Conservation (phyloP, 805 yeast species). For the Candida krabiensis region DNA sequence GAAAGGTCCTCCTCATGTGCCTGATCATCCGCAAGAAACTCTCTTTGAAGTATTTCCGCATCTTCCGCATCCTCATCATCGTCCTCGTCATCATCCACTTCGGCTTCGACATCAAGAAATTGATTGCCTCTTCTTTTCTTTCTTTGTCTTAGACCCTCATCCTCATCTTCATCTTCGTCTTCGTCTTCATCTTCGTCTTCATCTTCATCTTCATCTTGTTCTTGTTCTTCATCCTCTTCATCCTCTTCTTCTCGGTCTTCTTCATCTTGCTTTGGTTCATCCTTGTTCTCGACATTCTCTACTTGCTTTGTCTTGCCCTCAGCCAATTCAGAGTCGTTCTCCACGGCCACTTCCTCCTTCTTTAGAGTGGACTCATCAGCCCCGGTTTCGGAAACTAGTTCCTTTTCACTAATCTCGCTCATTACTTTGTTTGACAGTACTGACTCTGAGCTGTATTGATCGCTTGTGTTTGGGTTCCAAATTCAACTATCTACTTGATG, state of each 20-base stretch:
- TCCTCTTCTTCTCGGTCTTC: constrained; percentile 24
- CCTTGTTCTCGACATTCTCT: background rate
- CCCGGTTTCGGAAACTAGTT: background rate
- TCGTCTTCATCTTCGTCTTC: constrained; percentile 36
- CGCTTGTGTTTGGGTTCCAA: too few relatives aligned
- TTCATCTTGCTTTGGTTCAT: constrained; percentile 7
- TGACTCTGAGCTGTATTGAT: too few relatives aligned
- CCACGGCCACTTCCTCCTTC: background rate
- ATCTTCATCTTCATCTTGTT: constrained; percentile 29
- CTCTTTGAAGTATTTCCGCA: constrained; percentile 83
- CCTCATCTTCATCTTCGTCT: constrained; percentile 56
- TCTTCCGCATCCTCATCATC: constrained; percentile 92
- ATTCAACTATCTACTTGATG: too few relatives aligned
- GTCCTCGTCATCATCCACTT: constrained; percentile 97
- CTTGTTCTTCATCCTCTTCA: constrained; percentile 23
- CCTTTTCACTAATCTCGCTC: background rate
- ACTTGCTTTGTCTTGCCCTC: background rate
- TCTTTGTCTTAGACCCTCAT: constrained; percentile 49
- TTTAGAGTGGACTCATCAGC: background rate
- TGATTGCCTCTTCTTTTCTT: constrained; percentile 65
- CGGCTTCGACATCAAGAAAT: constrained; percentile 98
- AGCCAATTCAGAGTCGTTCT: background rate
- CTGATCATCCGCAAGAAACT: constrained; percentile 76
- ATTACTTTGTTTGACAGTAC: too few relatives aligned
- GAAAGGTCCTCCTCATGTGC: constrained; percentile 56